Evolutionary conservation across 345 rosid genomes (phyloP).

Genomic region (Balakata baccata): DNA sequence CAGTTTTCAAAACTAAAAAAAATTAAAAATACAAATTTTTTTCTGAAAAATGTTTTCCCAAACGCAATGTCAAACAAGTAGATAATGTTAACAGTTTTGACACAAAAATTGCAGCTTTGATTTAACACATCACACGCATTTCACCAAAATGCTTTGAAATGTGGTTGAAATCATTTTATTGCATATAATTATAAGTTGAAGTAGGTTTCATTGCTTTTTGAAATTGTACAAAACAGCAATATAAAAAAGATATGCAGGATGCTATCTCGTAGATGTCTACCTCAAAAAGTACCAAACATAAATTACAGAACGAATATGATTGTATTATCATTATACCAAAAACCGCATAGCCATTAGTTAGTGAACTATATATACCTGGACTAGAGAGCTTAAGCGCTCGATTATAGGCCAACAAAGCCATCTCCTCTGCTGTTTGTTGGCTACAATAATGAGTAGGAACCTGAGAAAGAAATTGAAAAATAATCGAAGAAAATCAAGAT

Average conservation of each 20-base stretch:
- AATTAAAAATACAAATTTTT: too few relatives aligned
- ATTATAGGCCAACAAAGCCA: conserved; percentile 84
- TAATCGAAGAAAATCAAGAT: not conserved
- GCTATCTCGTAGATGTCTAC: too few relatives aligned
- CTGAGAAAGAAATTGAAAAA: conserved; percentile 26
- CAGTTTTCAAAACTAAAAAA: too few relatives aligned
- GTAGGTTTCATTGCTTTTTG: not conserved
- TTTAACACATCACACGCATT: not conserved
- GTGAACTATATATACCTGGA: conserved; percentile 47
- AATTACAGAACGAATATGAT: not conserved
- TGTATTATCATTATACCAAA: not conserved
- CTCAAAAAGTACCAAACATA: too few relatives aligned
- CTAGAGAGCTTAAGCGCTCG: conserved; percentile 81
- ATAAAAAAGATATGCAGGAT: too few relatives aligned
- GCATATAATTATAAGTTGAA: not conserved
- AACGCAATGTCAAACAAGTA: too few relatives aligned
- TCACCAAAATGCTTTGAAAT: not conserved
- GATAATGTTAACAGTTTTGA: too few relatives aligned
- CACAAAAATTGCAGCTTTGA: not conserved
- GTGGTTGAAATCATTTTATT: not conserved
- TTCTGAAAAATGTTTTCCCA: too few relatives aligned
- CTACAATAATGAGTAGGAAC: conserved; percentile 61
- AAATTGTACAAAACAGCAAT: too few relatives aligned
- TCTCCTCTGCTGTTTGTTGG: conserved; percentile 52
- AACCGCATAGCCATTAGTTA: not conserved